Percentiles rank a stretch among this genome's conserved stretches.
phyloP scores from a whole-genome alignment of 495 filamentous ascomycete genomes.

The Letharia columbiana region DNA sequence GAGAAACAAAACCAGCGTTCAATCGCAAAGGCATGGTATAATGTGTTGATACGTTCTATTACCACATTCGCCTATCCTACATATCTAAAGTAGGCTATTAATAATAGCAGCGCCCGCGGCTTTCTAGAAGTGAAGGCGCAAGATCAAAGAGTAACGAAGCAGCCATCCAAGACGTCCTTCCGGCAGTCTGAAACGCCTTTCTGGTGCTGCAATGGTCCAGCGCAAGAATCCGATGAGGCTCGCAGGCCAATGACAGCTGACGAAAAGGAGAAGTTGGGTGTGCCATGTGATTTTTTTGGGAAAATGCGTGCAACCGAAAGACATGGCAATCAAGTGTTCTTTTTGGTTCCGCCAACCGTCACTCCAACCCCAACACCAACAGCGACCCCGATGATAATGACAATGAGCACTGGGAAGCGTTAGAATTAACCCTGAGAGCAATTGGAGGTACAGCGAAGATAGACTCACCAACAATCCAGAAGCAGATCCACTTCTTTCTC shows the following conservation, averaged over 20 bases:
- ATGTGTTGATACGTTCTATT: neutral
- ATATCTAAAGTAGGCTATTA: neutral
- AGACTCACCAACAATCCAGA: constrained; percentile 69
- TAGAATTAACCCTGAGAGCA: neutral
- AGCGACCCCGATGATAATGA: constrained; percentile 44
- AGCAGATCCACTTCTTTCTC: constrained; percentile 97
- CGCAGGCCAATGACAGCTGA: neutral
- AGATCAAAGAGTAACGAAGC: neutral
- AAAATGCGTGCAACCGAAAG: neutral
- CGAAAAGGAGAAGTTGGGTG: constrained; percentile 2
- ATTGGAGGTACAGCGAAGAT: neutral
- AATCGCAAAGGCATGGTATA: neutral
- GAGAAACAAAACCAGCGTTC: no score
- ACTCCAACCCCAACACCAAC: constrained; percentile 41
- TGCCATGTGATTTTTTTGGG: neutral
- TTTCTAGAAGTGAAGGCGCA: constrained; percentile 5
- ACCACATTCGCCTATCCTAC: constrained; percentile 1
- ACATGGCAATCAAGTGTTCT: neutral
- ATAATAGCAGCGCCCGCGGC: neutral
- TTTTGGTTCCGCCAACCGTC: neutral
- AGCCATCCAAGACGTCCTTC: neutral
- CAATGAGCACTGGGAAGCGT: constrained; percentile 25
- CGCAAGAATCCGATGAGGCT: neutral
- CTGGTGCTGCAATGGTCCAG: neutral
- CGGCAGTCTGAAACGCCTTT: neutral